Base-by-base conservation (phyloP, 2,329 filamentous ascomycete species). In the Neopestalotiopsis clavispora region DNA sequence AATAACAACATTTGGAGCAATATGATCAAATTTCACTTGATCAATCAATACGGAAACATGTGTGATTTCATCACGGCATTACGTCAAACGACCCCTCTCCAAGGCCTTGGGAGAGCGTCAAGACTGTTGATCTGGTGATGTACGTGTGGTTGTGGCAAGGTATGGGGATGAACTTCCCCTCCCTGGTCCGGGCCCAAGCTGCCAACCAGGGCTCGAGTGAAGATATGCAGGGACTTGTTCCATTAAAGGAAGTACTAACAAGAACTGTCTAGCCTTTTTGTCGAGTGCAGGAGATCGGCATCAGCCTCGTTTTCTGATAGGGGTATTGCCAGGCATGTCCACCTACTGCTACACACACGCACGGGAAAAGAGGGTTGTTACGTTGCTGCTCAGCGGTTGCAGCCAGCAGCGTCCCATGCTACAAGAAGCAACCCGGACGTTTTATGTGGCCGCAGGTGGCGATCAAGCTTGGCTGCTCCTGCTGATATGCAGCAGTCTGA, bases 121-220 rank as follows among this genome's bases (percentile, higher is more conserved):
- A 52, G 45, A 52, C 45, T 52, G 45, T 52, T 52, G 45, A 52
- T 52, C 45, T 52, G 45, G 45, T 52, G 45, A 52, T 52, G n/a
- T 17, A 52, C 45, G 45, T 52, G 45, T 52, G 45, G 45, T 52
- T 52, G 45, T 52, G 45, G 45, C 45, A 20, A 52, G 6, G 34
- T 38, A 38, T 38, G 34, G 34, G 34, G 6, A 7, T 38, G 34
- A 38, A 7, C 6, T 38, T 10, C 34, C 34, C 34, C 34, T 38
- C 34, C 34, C 10, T 10, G 34, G 34, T 38, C 10, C 23, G 23
- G 34, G 34, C 34, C 6, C 34, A 38, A 28, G 34, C 34, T 38
- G 34, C 34, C 34, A 38, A 5, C 34, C 34, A 38, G 34, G 34
- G 34, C 34, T 38, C n/a, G 2, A 6, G 45, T 4, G 13, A 34